Percentiles rank a stretch among this genome's conserved stretches.
phyloP scores from a whole-genome alignment of 2,329 filamentous ascomycete genomes.

The Teratosphaeria gauchensis region DNA sequence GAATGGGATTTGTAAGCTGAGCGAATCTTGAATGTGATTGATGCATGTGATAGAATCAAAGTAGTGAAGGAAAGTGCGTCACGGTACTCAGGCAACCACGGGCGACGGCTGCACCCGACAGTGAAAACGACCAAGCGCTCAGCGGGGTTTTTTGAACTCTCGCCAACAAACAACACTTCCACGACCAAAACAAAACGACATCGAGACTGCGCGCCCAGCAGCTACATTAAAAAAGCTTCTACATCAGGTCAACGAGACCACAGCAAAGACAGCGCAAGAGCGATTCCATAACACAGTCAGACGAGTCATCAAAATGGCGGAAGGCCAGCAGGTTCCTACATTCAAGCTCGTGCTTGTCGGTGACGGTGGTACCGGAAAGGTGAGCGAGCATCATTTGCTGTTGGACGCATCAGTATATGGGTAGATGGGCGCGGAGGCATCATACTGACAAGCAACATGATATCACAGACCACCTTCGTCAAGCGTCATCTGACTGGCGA shows the following conservation, averaged over 20 bases:
- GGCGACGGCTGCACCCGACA: not conserved
- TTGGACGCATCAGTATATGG: not conserved
- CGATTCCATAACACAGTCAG: not conserved
- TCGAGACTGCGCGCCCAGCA: not conserved
- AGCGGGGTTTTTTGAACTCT: not conserved
- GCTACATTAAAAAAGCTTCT: not conserved
- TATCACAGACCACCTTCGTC: constrained; percentile 94
- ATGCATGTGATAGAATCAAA: not conserved
- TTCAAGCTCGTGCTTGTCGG: constrained; percentile 99
- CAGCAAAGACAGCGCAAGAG: not conserved
- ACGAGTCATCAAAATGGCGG: constrained; percentile 7
- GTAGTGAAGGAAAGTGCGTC: not conserved
- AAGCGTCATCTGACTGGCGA: constrained; percentile 99
- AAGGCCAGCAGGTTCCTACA: constrained; percentile 50
- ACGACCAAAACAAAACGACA: not conserved
- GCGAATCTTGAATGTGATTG: not conserved
- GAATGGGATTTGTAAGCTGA: not conserved
- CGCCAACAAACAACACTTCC: not conserved
- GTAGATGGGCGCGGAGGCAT: not conserved
- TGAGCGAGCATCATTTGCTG: constrained; percentile 37
- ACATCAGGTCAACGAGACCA: not conserved
- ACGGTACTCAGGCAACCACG: not conserved
- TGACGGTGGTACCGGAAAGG: constrained; percentile 99
- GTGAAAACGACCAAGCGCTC: not conserved
- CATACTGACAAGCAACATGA: not conserved